A percentile compares a stretch with the other conserved stretches of the same genome.
These are phyloP conservation scores for Gnetum montanum DNA, from an alignment of 75 land plant species.

Conservation along the genomic window DNA sequence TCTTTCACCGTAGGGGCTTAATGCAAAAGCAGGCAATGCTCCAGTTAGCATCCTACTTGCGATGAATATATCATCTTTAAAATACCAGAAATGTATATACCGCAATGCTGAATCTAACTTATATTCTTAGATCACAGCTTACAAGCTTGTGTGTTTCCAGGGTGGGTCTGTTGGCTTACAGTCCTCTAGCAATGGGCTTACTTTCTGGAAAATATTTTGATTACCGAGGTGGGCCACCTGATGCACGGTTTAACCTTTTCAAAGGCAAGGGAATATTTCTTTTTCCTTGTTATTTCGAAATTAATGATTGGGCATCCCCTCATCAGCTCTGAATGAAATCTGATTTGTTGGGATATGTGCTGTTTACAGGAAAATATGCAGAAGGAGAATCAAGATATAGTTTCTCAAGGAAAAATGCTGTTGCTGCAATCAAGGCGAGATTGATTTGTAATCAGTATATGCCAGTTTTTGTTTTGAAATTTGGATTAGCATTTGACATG, in stretches of 20 bases:
- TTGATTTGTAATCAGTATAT: too few species aligned
- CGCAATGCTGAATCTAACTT: too few species aligned
- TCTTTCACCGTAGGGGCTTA: too few species aligned
- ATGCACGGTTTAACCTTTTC: conserved; percentile 68
- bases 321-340: too few species aligned
- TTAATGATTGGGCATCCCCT: neutral
- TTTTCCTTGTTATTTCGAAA: neutral
- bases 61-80: too few species aligned
- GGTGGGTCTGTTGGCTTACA: conserved; percentile 70
- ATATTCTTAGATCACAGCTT: too few species aligned
- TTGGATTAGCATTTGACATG: too few species aligned
- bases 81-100: too few species aligned
- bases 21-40: too few species aligned
- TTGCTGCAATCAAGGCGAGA: conserved; percentile 49
- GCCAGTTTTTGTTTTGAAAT: too few species aligned
- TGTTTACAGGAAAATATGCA: conserved; percentile 62
- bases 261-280: conserved; percentile 32
- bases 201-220: conserved; percentile 82
- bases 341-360: neutral
- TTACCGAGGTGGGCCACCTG: conserved; percentile 46
- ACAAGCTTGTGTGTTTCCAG: too few species aligned
- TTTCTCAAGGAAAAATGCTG: conserved; percentile 29
- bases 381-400: conserved; percentile 88
- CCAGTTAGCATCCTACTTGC: too few species aligned
- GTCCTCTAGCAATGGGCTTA: conserved; percentile 92